Evolutionary conservation across 2,329 filamentous ascomycete species (phyloP), one percentile per base, ranked within the genome.

Genomic region (Fusarium tanahbumbuense): DNA sequence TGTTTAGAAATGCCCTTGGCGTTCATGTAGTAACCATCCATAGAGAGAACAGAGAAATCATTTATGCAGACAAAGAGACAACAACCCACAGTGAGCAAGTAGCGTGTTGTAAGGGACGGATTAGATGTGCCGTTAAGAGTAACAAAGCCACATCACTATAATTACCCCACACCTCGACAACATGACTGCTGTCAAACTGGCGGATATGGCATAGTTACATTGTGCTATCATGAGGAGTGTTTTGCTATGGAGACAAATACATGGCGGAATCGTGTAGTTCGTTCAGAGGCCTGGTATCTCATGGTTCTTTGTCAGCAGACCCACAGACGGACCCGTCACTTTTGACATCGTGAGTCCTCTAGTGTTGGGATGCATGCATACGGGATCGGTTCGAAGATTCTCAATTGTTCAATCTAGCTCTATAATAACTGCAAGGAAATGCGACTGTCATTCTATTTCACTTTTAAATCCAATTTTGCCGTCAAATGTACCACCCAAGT

Each of bases 321-420:
- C 28, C 22, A 52, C 8, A 8, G 10, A 28, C 7, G 10, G 18
- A 28, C 42, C 8, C 28, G n/a, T 30, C 23, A 18, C 10, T n/a
- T 37, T 40, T 56, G 18, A 28, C 30, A 22, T 9, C 13, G 3
- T 28, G 23, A 23, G 18, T 40, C 28, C 42, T 40, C 47, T 40
- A 13, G 5, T 28, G 22, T 15, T 22, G 6, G 16, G 13, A 27
- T 28, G 28, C 5, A 13, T 28, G 28, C 11, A 28, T 7, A 6
- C 6, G 6, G 12, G 28, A 13, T 28, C 11, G 28, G 6, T 28
- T 28, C 5, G 6, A 28, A 28, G 6, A 28, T 28, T 28, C 7
- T 56, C 23, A 48, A 56, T 40, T 47, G 30, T 40, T 40, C 53
- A 40, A 40, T 56, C 30, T 48, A 48, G 40, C 6, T 56, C 53